Conservation (phyloP, 2,329 filamentous ascomycete genomes). For the Colletotrichum tamarilloi region DNA sequence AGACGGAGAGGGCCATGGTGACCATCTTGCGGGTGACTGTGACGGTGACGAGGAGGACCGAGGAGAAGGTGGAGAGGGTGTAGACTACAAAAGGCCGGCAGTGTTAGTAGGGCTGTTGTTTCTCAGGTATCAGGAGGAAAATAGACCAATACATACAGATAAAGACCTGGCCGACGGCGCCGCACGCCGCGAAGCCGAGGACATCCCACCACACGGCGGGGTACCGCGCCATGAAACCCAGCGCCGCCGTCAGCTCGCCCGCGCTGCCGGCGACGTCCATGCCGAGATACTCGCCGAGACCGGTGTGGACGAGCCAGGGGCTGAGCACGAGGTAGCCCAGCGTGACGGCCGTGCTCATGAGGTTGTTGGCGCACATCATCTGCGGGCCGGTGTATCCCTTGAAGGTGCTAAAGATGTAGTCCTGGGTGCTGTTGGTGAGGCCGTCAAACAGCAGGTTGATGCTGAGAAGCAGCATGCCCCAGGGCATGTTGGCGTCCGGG, state of each 20-base stretch:
- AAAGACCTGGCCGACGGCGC: conserved; percentile 94
- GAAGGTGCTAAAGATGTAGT: conserved; percentile 88
- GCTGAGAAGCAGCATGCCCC: conserved; percentile 84
- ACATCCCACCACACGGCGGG: conserved; percentile 89
- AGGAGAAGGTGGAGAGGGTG: conserved; percentile 92
- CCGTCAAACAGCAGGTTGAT: conserved; percentile 97
- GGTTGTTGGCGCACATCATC: conserved; percentile 99
- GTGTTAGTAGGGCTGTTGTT: neutral
- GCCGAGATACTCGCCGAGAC: conserved; percentile 72
- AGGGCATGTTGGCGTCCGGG: conserved; percentile 71
- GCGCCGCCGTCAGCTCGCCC: conserved; percentile 83
- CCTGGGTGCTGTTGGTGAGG: conserved; percentile 95
- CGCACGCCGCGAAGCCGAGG: conserved; percentile 88
- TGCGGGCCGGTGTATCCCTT: conserved; percentile 88
- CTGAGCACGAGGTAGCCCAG: conserved; percentile 79
- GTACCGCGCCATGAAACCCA: conserved; percentile 83
- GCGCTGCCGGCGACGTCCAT: conserved; percentile 73
- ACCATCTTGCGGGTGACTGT: conserved; percentile 99
- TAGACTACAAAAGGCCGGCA: conserved; percentile 68
- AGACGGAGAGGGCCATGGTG: conserved; percentile 96
- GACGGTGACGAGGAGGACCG: conserved; percentile 91
- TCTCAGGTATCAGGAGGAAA: neutral
- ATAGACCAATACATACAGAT: conserved; percentile 69
- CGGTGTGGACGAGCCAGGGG: conserved; percentile 81
- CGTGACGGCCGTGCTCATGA: conserved; percentile 85